Evolutionary conservation across 1,284 basidiomycete genomes (phyloP).

Genomic region (Irpex lacteus): DNA sequence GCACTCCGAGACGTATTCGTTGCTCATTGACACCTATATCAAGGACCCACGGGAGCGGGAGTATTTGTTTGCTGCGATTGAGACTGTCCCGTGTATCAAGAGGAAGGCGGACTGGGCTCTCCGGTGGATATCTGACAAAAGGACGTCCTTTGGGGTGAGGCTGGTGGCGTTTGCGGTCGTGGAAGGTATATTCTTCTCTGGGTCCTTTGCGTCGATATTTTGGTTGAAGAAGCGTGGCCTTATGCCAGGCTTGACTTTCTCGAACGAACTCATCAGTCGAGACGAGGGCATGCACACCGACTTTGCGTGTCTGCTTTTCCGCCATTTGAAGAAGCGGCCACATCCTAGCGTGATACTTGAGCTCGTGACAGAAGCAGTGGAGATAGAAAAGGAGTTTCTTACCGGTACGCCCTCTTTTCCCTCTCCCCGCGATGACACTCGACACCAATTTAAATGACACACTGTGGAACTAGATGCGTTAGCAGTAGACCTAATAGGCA

Average conservation of each 20-base stretch:
- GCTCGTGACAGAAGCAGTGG: conserved; percentile 73
- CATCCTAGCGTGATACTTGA: conserved; percentile 74
- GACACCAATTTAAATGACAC: no score
- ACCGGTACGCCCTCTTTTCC: conserved; percentile 37
- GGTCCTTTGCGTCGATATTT: conserved; percentile 93
- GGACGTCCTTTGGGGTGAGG: conserved; percentile 87
- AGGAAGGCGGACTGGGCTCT: conserved; percentile 95
- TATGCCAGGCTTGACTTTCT: conserved; percentile 97
- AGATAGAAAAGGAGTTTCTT: conserved; percentile 67
- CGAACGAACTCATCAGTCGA: conserved; percentile 95
- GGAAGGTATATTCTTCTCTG: conserved; percentile 98
- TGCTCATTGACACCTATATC: conserved; percentile 98
- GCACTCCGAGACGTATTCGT: conserved; percentile 96
- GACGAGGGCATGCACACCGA: conserved; percentile 99
- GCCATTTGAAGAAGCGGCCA: conserved; percentile 76
- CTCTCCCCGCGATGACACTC: not conserved
- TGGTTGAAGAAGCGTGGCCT: conserved; percentile 99
- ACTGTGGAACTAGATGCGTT: no score
- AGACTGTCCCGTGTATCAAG: conserved; percentile 91
- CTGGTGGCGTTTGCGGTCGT: conserved; percentile 97
- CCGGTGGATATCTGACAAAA: conserved; percentile 86
- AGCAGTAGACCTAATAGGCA: conserved; percentile 74
- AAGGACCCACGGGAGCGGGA: conserved; percentile 84
- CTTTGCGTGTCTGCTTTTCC: conserved; percentile 95
- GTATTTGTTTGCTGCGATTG: conserved; percentile 92